Base-by-base conservation (phyloP, 345 rosid genomes). In the Euphorbia tirucalli region DNA sequence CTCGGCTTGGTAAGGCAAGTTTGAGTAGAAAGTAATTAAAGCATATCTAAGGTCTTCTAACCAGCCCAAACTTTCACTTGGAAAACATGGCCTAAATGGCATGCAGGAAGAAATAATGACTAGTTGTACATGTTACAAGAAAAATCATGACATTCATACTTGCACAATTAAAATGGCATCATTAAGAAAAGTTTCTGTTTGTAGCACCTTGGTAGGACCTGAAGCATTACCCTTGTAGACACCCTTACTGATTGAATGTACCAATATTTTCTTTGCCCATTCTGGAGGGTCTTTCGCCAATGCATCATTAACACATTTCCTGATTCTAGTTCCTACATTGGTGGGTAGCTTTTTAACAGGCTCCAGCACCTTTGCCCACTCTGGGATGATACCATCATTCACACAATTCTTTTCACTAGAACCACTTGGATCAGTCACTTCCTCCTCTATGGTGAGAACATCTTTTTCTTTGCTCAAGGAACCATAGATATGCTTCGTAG, bases 161-260 rank as follows among this genome's bases (percentile, higher is more conserved):
- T n/a, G 37, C 21, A 16, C 10, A 27, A 35, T 24, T 30, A 14
- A 69, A 27, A 15, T 25, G 28, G n/a, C 46, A 50, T 50, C 28
- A 55, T 18, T 72, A 68, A 66, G 79, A 71, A 61, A 77, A 58
- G 78, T 65, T 74, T 67, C 13, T 19, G 69, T 9, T 21, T 71
- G 30, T 63, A 61, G 46, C 76, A 94, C 98, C 99, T 95, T 95
- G 62, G 99, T 95, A 37, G 99, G 99, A 71, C 99, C 99, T 61
- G 97, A 95, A 35, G 99, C 99, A 85, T 95, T 95, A 84, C 99
- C 99, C 83, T 95, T 95, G 76, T 95, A 95, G 50, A 95, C 87
- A 82, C 84, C 99, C 81, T 95, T 95, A 77, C 99, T 92, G 73
- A 95, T 90, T 68, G 97, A 95, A 83, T 88, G 89, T 69, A 89